Evolutionary conservation across 108 stramenopile genomes (phyloP).

Genomic region (Conticribra guillardii): DNA sequence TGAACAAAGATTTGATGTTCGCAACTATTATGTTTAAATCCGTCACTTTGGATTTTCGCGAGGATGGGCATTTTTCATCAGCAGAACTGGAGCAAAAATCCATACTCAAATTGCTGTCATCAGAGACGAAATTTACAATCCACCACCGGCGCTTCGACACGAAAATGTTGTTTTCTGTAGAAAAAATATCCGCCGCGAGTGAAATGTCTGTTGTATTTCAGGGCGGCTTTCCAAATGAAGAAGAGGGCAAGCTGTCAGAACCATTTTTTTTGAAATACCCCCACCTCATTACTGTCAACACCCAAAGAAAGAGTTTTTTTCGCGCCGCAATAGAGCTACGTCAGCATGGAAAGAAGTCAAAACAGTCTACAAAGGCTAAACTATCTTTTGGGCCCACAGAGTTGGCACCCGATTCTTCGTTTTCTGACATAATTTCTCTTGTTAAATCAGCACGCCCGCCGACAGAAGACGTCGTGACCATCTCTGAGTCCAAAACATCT

Average conservation of each 20-base stretch:
- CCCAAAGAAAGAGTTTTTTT: constrained; percentile 1
- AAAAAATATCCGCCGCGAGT: background rate
- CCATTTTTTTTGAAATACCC: background rate
- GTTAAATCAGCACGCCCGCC: background rate
- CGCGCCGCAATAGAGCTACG: background rate
- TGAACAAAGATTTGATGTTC: constrained; percentile 13
- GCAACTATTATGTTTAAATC: background rate
- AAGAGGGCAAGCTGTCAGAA: background rate
- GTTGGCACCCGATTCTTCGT: background rate
- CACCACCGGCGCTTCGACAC: constrained; percentile 5
- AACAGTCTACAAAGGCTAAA: background rate
- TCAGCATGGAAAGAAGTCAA: background rate
- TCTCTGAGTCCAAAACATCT: background rate
- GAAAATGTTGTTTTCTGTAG: background rate
- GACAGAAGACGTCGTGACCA: background rate
- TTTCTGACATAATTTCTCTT: background rate
- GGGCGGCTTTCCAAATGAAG: constrained; percentile 2
- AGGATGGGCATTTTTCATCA: background rate
- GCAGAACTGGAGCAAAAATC: background rate
- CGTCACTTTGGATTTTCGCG: background rate
- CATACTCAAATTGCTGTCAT: background rate
- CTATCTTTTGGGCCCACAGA: constrained; percentile 9
- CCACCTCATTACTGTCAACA: background rate
- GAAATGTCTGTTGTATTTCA: background rate
- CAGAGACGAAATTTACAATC: background rate